Conservation (phyloP, 768 basidiomycete species). For the Daedalea quercina region DNA sequence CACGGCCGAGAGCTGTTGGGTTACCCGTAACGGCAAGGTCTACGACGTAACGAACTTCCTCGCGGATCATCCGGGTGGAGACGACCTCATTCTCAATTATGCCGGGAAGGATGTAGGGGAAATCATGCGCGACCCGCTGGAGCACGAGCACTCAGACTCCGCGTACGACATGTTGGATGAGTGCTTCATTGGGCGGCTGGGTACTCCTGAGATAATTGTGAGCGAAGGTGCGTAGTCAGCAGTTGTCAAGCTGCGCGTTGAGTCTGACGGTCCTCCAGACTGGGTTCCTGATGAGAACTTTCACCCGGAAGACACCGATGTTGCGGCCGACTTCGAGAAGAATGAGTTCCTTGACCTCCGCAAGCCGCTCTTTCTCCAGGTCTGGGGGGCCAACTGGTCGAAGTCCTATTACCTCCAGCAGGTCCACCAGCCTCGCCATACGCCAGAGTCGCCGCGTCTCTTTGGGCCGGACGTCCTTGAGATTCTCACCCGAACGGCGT, state of each 20-base stretch:
- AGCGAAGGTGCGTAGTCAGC: conserved; percentile 57
- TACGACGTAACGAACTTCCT: conserved; percentile 87
- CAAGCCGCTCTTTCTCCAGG: conserved; percentile 77
- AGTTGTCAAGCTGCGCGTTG: neutral
- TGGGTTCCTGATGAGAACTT: conserved; percentile 91
- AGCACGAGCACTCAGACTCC: conserved; percentile 86
- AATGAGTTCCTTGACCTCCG: conserved; percentile 89
- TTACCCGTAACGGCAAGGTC: conserved; percentile 74
- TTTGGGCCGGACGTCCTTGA: conserved; percentile 83
- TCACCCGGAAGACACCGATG: conserved; percentile 85
- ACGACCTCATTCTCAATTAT: conserved; percentile 78
- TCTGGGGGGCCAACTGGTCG: conserved; percentile 85
- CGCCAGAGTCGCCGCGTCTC: conserved; percentile 76
- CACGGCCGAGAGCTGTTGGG: conserved; percentile 65
- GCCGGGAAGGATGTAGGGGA: conserved; percentile 80
- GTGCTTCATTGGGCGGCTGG: conserved; percentile 79
- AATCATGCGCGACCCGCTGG: conserved; percentile 72
- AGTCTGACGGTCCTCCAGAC: conserved; percentile 40
- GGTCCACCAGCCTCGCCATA: conserved; percentile 92
- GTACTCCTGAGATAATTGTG: conserved; percentile 66
- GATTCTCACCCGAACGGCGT: conserved; percentile 78
- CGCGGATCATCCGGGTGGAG: conserved; percentile 89
- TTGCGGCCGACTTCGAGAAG: conserved; percentile 74
- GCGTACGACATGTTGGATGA: conserved; percentile 92
- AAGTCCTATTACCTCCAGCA: conserved; percentile 96